Evolutionary conservation across 257 asterid species (phyloP).

Genomic region (Petrea volubilis): DNA sequence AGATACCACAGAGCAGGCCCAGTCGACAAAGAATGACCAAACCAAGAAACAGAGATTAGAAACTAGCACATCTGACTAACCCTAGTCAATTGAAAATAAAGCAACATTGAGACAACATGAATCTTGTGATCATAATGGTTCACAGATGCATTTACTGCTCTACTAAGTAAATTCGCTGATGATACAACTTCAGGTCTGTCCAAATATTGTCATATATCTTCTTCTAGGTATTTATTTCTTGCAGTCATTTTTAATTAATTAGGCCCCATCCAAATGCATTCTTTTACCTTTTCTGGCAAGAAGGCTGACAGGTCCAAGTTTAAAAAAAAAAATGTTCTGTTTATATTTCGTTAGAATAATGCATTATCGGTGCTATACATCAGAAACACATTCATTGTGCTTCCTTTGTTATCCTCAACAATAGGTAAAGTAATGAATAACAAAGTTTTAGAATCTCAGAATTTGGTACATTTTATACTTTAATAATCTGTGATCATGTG

Average conservation of each 20-base stretch:
- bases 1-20: not conserved
- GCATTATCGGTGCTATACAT: not conserved
- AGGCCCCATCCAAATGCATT: not conserved
- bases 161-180: not conserved
- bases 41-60: not conserved
- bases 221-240: not conserved
- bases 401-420: not conserved
- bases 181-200: conserved; percentile 1
- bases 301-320: not conserved
- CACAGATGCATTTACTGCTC: not conserved
- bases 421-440: not conserved
- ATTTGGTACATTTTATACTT: not conserved
- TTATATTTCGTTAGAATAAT: not conserved
- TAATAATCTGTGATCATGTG: conserved; percentile 7
- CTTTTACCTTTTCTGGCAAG: not conserved
- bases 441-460: not conserved
- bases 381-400: not conserved
- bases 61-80: not conserved
- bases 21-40: not conserved
- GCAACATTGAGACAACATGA: not conserved
- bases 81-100: not conserved
- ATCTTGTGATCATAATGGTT: not conserved
- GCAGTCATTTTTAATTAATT: not conserved
- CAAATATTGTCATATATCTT: not conserved
- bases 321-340: not conserved